Evolutionary conservation across 2,329 filamentous ascomycete species (phyloP), one percentile per base, ranked within the genome.

Genomic region (Zalaria sp.): DNA sequence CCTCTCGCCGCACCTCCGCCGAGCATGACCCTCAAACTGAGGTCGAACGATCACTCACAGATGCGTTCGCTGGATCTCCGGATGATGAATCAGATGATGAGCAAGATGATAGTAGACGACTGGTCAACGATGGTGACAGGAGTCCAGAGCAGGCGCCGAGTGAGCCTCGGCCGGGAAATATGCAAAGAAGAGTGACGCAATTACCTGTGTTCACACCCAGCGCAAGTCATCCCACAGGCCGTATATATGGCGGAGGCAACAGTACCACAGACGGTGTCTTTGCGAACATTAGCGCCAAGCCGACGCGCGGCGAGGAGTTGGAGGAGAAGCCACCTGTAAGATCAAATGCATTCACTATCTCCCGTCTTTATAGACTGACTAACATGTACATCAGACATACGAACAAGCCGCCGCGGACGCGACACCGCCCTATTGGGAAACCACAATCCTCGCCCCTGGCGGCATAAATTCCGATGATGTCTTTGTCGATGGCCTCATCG

Each of bases 341-440:
- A 77, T 25, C 9, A 9, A 34, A 44, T 29, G 36, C 8, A 11
- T 6, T 38, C 42, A 38, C 27, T 3, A 32, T 5, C 34, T 5
- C 38, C 9, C 27, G 26, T 32, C 35, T 38, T 35, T 36, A 18
- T 27, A 35, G 27, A 39, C 38, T 27, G 10, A 51, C 64, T 68
- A 56, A 70, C 58, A 37, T 34, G 38, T 31, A 9, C 29, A 46
- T 10, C 53, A 95, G 85, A 88, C 89, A 31, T 98, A 98, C 61
- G 91, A 98, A 71, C 89, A 96, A 76, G 91, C 91, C 10, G 91
- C 91, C 3, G 89, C 89, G 35, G 91, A 98, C 61, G 83, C 87
- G 25, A 91, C 91, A 38, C 91, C 91, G 1, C 91, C 91, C 0
- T 98, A 98, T 64, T 98, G 91, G 91, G 91, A 98, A 68, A 98